phyloP scores from a whole-genome alignment of 148 eudicot genomes.

The Silene conica region DNA sequence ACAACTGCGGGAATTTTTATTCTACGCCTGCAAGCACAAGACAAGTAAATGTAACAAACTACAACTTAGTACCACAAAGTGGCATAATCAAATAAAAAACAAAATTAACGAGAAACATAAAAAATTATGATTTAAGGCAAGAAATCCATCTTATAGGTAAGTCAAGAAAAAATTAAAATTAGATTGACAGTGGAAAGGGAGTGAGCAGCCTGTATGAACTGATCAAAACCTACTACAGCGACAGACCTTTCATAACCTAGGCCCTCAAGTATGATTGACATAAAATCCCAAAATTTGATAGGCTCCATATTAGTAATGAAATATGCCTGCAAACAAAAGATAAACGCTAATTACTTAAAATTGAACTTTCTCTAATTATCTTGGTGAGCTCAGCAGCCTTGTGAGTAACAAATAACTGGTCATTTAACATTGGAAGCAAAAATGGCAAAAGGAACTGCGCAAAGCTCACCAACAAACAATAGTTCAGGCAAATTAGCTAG shows the following conservation, averaged over 20 bases:
- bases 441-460: neutral
- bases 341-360: slow-evolving; percentile 3
- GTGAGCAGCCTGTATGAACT: neutral
- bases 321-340: slow-evolving; percentile 59
- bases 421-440: neutral
- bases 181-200: neutral
- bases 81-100: neutral
- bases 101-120: neutral
- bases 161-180: neutral
- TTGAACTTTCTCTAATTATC: neutral
- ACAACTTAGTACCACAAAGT: slow-evolving; percentile 8
- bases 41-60: slow-evolving; percentile 16
- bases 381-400: neutral
- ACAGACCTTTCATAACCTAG: slow-evolving; percentile 90
- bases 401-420: neutral
- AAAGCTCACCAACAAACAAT: neutral
- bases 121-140: too few species aligned
- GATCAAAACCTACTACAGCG: neutral
- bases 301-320: slow-evolving; percentile 94
- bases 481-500: too few species aligned
- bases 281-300: slow-evolving; percentile 89
- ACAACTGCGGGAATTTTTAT: slow-evolving; percentile 79
- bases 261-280: slow-evolving; percentile 89
- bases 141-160: neutral
- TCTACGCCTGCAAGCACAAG: slow-evolving; percentile 72